Evolutionary conservation across 352 stramenopile genomes (phyloP), one percentile per base, ranked within the genome.

Genomic region (Plasmopara viticola): DNA sequence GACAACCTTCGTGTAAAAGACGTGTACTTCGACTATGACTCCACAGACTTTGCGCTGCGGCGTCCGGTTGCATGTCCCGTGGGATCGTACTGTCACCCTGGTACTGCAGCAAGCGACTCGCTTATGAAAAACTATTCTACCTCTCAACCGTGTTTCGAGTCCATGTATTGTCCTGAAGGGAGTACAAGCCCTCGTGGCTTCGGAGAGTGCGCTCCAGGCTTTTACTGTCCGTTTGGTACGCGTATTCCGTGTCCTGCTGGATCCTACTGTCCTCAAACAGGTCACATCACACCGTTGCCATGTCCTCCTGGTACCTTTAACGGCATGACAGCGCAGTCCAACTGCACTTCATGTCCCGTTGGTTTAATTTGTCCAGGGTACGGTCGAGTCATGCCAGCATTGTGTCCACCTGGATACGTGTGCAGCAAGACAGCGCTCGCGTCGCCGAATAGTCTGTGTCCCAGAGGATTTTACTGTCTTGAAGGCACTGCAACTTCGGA

Each of bases 311-410:
- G 93, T 2, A 79, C 66, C 10, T 99, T 97, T 65, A 98, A 97
- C 50, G 88, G 72, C 0, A 97, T 97, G 90, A 74, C 96, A 28
- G 86, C 72, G 9, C 93, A 98, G 56, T 51, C 70, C 1, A 72
- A 80, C 44, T 99, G 95, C 63, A 91, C 74, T 0, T 44, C 53
- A 0, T 99, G 95, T 62, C 89, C 87, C 0, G 71, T 88, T 14
- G 94, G 95, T 17, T 97, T 92, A 61, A 94, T 98, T 15, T 98
- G 95, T 58, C 94, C 95, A 18, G 87, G 86, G 13, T 97, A 95
- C 59, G 92, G 92, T 33, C 78, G 94, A 5, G 55, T 96, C n/a
- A 68, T 94, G 51, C 95, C 94, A 18, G 83, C 82, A 0, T 83
- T 97, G 20, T 99, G 94, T 63, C 84, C 90, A 8, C 56, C 86